Percentiles rank a stretch among this genome's conserved stretches.
phyloP scores from a whole-genome alignment of 2,329 filamentous ascomycete genomes.

The Colletotrichum sp. region DNA sequence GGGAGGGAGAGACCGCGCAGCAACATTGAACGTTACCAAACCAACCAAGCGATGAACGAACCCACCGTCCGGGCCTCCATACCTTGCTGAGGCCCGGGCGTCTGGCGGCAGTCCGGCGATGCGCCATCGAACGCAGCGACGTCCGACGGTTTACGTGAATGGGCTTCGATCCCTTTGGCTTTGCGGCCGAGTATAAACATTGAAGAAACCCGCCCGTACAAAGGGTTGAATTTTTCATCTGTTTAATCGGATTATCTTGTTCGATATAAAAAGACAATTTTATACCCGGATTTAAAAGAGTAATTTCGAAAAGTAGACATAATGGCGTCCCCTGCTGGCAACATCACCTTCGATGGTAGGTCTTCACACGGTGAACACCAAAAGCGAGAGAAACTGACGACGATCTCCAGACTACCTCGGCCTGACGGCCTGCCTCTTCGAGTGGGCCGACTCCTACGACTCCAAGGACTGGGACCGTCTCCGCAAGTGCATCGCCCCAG shows the following conservation, averaged over 20 bases:
- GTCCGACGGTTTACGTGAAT: neutral
- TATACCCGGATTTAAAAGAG: neutral
- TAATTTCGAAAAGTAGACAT: neutral
- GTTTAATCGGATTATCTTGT: neutral
- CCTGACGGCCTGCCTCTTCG: conserved; percentile 54
- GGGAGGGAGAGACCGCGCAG: neutral
- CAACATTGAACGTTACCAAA: neutral
- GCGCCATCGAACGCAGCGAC: neutral
- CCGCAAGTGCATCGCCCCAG: conserved; percentile 54
- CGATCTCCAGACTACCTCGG: conserved; percentile 50
- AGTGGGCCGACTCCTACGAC: conserved; percentile 71
- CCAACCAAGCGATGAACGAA: neutral
- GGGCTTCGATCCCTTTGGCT: neutral
- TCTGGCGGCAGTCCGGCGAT: conserved; percentile 17
- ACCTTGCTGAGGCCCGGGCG: neutral
- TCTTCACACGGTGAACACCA: conserved; percentile 58
- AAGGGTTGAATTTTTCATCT: rapidly evolving
- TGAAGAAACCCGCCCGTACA: neutral
- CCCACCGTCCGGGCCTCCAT: conserved; percentile 15
- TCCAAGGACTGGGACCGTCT: conserved; percentile 68
- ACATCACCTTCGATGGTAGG: conserved; percentile 43
- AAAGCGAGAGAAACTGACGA: conserved; percentile 37
- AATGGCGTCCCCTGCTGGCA: conserved; percentile 16
- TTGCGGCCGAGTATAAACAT: neutral
- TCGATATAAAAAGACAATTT: neutral